phyloP scores from a whole-genome alignment of 2,329 filamentous ascomycete species.

The Ceratocystis albifundus region DNA sequence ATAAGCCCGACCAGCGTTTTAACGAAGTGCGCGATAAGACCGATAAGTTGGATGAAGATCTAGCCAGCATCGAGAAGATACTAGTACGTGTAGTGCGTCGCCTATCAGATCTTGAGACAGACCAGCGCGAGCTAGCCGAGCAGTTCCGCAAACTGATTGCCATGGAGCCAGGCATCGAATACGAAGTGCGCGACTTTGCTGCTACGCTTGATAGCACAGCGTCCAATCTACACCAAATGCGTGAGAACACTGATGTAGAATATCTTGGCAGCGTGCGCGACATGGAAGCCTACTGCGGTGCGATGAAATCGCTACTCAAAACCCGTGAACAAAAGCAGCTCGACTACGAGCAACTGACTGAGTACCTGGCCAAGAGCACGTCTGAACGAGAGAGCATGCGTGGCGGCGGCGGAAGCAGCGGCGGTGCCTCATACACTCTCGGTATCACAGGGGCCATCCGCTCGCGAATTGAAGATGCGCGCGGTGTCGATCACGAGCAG shows the following conservation, averaged over 20 bases:
- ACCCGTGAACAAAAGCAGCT: conserved; percentile 95
- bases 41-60: conserved; percentile 87
- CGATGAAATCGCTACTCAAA: conserved; percentile 78
- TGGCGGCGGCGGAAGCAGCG: conserved; percentile 42
- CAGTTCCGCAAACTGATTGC: conserved; percentile 90
- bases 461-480: conserved; percentile 89
- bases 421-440: conserved; percentile 33
- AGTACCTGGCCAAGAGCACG: conserved; percentile 87
- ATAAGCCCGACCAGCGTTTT: conserved; percentile 90
- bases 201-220: conserved; percentile 75
- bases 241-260: conserved; percentile 87
- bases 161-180: conserved; percentile 77
- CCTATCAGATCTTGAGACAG: conserved; percentile 74
- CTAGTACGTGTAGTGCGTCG: conserved; percentile 78
- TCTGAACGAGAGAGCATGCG: conserved; percentile 70
- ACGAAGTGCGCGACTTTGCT: conserved; percentile 73
- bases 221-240: conserved; percentile 63
- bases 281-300: conserved; percentile 88
- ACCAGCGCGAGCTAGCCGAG: conserved; percentile 79
- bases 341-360: conserved; percentile 89
- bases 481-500: conserved; percentile 92
- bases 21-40: conserved; percentile 86
- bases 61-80: conserved; percentile 90
- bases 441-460: conserved; percentile 75
- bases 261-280: conserved; percentile 87